These are phyloP conservation scores for Aeschynomene evenia DNA, from an alignment of 306 rosid genomes.

Conservation along the genomic window DNA sequence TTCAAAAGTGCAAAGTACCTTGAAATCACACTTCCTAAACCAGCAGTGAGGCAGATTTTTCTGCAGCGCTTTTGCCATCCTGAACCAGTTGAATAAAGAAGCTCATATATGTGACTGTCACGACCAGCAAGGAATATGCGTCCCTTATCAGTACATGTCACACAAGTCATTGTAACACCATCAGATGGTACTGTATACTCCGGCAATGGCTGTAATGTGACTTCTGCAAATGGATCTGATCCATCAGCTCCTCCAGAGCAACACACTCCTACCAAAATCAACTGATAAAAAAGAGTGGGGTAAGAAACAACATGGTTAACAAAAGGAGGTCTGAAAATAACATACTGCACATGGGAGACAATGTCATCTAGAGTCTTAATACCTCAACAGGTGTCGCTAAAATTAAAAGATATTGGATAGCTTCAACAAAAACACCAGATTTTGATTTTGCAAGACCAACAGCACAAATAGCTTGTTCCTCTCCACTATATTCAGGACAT, in stretches of 20 bases:
- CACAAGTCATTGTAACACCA: constrained; percentile 93
- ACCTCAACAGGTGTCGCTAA: constrained; percentile 95
- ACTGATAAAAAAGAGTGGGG: constrained; percentile 54
- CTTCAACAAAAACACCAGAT: constrained; percentile 92
- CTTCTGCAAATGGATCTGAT: constrained; percentile 86
- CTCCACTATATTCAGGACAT: constrained; percentile 88
- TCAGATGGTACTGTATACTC: constrained; percentile 88
- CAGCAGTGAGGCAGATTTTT: constrained; percentile 87
- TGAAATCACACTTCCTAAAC: constrained; percentile 88
- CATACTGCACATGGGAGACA: constrained; percentile 4
- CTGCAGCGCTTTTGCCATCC: constrained; percentile 95
- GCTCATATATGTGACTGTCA: constrained; percentile 93
- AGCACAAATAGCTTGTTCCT: constrained; percentile 98
- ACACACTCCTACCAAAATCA: constrained; percentile 89
- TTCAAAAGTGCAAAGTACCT: constrained; percentile 53
- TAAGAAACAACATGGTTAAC: constrained; percentile 34
- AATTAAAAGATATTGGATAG: constrained; percentile 83
- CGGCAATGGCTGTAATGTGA: constrained; percentile 86
- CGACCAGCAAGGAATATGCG: constrained; percentile 96
- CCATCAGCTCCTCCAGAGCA: constrained; percentile 87
- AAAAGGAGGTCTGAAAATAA: constrained; percentile 25
- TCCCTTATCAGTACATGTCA: constrained; percentile 83
- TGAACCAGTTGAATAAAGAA: constrained; percentile 82
- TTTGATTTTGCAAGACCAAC: constrained; percentile 89
- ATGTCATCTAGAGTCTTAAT: constrained; percentile 20